These are phyloP conservation scores for Leptographium galeiforme DNA, from an alignment of 2,329 filamentous ascomycete species.

Conservation along the genomic window DNA sequence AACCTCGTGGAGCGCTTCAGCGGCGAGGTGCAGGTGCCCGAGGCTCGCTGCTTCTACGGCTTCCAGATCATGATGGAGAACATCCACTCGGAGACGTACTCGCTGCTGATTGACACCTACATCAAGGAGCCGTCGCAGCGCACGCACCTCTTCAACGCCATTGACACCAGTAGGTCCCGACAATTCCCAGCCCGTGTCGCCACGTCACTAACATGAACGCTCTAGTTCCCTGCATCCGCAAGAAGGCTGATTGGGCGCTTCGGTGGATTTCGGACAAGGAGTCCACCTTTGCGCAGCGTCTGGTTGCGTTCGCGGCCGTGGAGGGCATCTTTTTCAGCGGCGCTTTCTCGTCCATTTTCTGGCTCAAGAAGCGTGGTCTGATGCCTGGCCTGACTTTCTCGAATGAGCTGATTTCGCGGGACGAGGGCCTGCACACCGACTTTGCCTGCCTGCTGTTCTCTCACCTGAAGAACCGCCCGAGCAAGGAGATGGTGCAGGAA, in stretches of 20 bases:
- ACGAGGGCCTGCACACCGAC: conserved; percentile 98
- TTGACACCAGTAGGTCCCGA: conserved; percentile 98
- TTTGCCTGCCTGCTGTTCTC: conserved; percentile 96
- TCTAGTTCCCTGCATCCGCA: conserved; percentile 83
- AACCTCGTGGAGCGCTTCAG: conserved; percentile 98
- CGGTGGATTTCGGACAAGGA: conserved; percentile 88
- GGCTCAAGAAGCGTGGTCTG: conserved; percentile 98
- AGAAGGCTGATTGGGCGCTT: conserved; percentile 97
- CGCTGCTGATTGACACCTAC: conserved; percentile 95
- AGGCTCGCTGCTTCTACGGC: conserved; percentile 98
- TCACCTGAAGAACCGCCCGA: conserved; percentile 86
- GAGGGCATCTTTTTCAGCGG: conserved; percentile 99
- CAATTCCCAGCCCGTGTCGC: no score
- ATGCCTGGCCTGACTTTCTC: conserved; percentile 99
- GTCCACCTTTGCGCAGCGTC: conserved; percentile 87
- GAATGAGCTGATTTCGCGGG: conserved; percentile 98
- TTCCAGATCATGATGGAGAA: conserved; percentile 99
- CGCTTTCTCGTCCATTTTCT: conserved; percentile 98
- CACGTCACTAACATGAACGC: conserved; percentile 8
- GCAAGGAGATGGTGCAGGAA: conserved; percentile 63
- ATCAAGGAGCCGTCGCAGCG: conserved; percentile 96
- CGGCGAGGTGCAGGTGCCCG: conserved; percentile 88
- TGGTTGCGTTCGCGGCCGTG: conserved; percentile 92
- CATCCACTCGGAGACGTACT: conserved; percentile 99
- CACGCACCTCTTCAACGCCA: conserved; percentile 91